Evolutionary conservation across 2,329 filamentous ascomycete genomes (phyloP), one percentile per base, ranked within the genome.

Genomic region (Scortechinia acanthostroma): DNA sequence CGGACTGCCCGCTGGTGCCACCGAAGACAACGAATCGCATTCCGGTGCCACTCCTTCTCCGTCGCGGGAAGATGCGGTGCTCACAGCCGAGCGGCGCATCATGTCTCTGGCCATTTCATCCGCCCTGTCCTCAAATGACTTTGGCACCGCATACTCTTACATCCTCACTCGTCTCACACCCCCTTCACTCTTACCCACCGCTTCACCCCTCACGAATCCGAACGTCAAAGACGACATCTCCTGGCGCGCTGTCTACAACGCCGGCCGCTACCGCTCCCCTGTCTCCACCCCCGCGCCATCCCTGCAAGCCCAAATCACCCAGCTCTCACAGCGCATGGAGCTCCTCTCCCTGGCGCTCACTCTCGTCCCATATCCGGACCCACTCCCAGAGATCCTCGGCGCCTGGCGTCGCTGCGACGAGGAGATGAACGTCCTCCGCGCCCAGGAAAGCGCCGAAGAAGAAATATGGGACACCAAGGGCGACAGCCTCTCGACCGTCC

Each of bases 91-190:
- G 49, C 64, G 66, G 22, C 65, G 68, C 35, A 66, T 73, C 37
- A 70, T 62, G 42, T 66, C 64, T 25, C 61, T 68, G 44, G 66
- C 69, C 35, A 30, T 44, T 42, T n/a, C 16, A 28, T 5, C 71
- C 33, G 68, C 72, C 10, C 58, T 76, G 2, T 54, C 63, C 21
- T 70, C 73, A 53, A 66, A 71, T 45, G 73, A 76, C 50, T 76
- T 76, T 48, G 77, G 80, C 50, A 84, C 80, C 1, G 80, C 80
- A 4, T 83, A 84, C 58, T 82, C 78, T 4, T 83, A 83, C 56
- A 76, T 83, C 43, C 69, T 81, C 44, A 83, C 77, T 42, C 70
- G 77, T 40, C 65, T 84, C 6, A 58, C 64, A 13, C 60, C 58
- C 17, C 53, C 10, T 10, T 15, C 35, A 40, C 17, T 17, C 35